These are phyloP conservation scores for Suillus cothurnatus DNA, from an alignment of 768 basidiomycete genomes.

Conservation along the genomic window DNA sequence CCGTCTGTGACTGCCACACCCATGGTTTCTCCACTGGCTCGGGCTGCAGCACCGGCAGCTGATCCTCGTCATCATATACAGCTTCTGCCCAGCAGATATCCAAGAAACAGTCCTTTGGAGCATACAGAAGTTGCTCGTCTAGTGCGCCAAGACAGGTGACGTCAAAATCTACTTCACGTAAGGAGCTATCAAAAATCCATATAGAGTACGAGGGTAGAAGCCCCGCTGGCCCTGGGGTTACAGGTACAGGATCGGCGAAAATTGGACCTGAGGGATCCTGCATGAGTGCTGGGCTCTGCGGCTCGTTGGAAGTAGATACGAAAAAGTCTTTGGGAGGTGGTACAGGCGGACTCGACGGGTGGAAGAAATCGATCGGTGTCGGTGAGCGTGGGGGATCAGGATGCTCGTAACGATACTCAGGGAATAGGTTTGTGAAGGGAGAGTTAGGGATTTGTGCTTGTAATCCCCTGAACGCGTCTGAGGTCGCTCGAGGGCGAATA, in stretches of 20 bases:
- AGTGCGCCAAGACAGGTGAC: slow-evolving; percentile 36
- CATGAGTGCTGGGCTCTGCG: neutral
- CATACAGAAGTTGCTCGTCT: slow-evolving; percentile 42
- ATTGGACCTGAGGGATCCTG: neutral
- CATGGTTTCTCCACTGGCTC: neutral
- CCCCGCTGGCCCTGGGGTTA: neutral
- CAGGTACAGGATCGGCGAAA: neutral
- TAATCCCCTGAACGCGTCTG: slow-evolving; percentile 10
- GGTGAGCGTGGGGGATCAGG: slow-evolving; percentile 6
- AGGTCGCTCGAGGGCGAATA: slow-evolving; percentile 14
- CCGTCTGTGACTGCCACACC: neutral
- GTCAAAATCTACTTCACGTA: slow-evolving; percentile 38
- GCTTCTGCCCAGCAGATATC: slow-evolving; percentile 44
- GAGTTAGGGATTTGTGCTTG: neutral
- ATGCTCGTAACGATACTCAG: neutral
- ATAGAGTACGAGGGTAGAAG: neutral
- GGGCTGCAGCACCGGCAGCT: neutral
- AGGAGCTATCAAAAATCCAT: slow-evolving; percentile 25
- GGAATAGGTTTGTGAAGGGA: neutral
- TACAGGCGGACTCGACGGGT: neutral
- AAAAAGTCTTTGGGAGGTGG: neutral
- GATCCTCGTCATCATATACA: slow-evolving; percentile 32
- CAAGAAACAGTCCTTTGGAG: slow-evolving; percentile 41
- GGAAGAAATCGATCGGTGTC: slow-evolving; percentile 4
- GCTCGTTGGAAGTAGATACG: neutral